phyloP scores from a whole-genome alignment of 116 monocot genomes.

The Thalassia testudinum region DNA sequence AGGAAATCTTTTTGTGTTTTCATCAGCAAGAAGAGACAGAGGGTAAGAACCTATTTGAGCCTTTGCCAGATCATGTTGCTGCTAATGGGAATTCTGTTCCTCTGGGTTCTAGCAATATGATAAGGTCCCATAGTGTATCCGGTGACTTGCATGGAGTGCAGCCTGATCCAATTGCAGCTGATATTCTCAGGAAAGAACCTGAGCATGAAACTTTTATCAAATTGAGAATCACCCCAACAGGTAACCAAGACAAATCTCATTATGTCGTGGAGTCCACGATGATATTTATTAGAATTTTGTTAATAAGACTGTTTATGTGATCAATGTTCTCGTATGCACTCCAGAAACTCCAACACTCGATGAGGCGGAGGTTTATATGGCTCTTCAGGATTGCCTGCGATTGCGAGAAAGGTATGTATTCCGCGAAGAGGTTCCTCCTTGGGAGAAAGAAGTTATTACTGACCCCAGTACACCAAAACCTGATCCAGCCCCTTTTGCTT shows the following conservation, averaged over 20 bases:
- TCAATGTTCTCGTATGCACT: neutral
- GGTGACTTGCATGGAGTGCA: slow-evolving; percentile 89
- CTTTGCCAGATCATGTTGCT: slow-evolving; percentile 28
- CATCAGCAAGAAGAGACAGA: slow-evolving; percentile 28
- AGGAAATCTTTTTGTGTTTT: neutral
- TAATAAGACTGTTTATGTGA: neutral
- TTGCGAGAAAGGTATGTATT: slow-evolving; percentile 73
- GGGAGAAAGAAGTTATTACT: slow-evolving; percentile 94
- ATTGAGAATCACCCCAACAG: slow-evolving; percentile 16
- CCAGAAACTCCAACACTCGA: slow-evolving; percentile 68
- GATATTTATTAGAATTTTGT: too few relatives aligned
- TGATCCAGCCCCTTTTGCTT: slow-evolving; percentile 78
- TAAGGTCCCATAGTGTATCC: slow-evolving; percentile 78
- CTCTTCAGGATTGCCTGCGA: slow-evolving; percentile 82
- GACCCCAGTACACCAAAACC: slow-evolving; percentile 96
- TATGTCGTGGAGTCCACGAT: too few relatives aligned
- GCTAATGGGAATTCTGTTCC: slow-evolving; percentile 49
- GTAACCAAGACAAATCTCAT: neutral
- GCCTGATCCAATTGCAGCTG: slow-evolving; percentile 83
- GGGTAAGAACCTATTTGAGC: slow-evolving; percentile 20
- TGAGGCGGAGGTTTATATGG: slow-evolving; percentile 83
- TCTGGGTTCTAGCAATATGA: slow-evolving; percentile 53
- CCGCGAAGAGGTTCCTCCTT: slow-evolving; percentile 72
- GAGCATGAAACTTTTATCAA: slow-evolving; percentile 87
- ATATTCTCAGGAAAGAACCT: slow-evolving; percentile 95